Base-by-base conservation (phyloP, 805 yeast genomes). In the Barnettozyma sp. region DNA sequence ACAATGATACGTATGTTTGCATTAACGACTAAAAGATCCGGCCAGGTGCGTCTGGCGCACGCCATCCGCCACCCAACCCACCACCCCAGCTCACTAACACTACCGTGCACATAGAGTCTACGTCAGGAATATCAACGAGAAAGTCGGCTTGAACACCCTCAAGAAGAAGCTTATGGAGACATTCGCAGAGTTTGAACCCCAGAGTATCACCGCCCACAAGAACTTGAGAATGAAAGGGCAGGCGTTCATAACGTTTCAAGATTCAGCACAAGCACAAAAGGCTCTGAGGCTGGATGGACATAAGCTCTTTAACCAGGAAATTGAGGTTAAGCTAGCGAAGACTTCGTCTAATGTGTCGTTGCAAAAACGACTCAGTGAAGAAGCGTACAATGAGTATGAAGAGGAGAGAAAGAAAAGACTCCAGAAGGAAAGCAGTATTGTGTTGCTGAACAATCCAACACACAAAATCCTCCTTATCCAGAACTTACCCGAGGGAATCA, bases 161-260 rank as follows among this genome's bases (percentile, higher is more conserved):
- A 71, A 69, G 38, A 41, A 49, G 2, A 62, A 62, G 6, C 62
- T 85, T 3, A 38, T 38, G 3, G 51, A 56, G 7, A 41, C 67
- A 1, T 78, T 78, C 39, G 47, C 48, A 4, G 52, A 62, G 13
- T 70, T 61, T 49, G 78, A 80, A 0, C 62, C 62, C 2, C 59
- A 80, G 1, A 70, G 68, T 21, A 58, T 84, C 10, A 62, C 71
- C 2, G 74, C 84, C 1, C 76, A 74, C 39, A 70, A 70, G 40
- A 78, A 75, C 45, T 48, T 83, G n/a, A 69, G 65, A 42, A 66
- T 80, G 70, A 69, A 79, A 38, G 95, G 95, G 3, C 95, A 85
- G 55, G 95, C 94, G 1, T 85, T 83, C 54, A 66, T 85, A 6
- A 73, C 83, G 0, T 73, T 77, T 35, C 65, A 59, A 4, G 50